Conservation (phyloP, 169 alveolate genomes). For the Theileria sp. region DNA sequence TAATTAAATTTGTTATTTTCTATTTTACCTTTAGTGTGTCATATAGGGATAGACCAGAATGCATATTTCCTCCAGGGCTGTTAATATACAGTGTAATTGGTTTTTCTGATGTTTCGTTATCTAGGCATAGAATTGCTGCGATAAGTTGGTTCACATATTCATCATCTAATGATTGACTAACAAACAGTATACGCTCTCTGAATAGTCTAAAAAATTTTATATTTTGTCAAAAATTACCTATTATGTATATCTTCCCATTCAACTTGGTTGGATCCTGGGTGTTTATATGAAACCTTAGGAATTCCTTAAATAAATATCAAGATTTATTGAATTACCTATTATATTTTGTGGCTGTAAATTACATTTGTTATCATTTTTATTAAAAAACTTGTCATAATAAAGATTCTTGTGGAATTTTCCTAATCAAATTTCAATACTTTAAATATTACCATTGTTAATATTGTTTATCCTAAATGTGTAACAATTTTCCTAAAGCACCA, state of each 20-base stretch:
- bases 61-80: conserved; percentile 70
- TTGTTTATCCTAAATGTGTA: conserved; percentile 6
- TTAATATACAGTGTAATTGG: conserved; percentile 64
- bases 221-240: background rate
- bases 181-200: conserved; percentile 64
- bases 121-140: conserved; percentile 57
- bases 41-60: conserved; percentile 63
- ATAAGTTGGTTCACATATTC: conserved; percentile 55
- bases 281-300: conserved; percentile 56
- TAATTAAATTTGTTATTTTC: background rate
- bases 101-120: conserved; percentile 48
- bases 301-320: conserved; percentile 25
- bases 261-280: conserved; percentile 55
- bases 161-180: conserved; percentile 59
- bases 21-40: conserved; percentile 51
- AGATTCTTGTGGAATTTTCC: background rate
- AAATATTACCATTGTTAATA: background rate
- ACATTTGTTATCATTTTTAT: background rate
- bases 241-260: conserved; percentile 64
- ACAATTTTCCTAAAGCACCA: background rate
- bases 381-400: background rate
- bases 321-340: conserved; percentile 5
- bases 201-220: conserved; percentile 22
- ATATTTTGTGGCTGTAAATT: conserved; percentile 6
- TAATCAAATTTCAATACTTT: background rate